Conservation (phyloP, 2,329 filamentous ascomycete species). For the Colletotrichum magnum region DNA sequence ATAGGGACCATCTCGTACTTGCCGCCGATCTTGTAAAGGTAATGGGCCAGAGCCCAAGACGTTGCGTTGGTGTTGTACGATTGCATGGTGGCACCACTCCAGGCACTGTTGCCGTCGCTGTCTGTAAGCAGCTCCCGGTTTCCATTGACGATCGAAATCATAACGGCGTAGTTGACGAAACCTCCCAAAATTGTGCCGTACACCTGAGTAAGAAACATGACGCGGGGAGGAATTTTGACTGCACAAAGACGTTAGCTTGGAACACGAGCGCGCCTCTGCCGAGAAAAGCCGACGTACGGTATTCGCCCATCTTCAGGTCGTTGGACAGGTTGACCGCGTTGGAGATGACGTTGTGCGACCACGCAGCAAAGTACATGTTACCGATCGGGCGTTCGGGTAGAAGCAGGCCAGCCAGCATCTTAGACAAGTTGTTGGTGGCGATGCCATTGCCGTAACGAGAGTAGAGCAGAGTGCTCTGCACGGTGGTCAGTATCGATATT, state of each 20-base stretch:
- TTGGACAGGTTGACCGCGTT: constrained; percentile 65
- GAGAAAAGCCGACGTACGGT: constrained; percentile 58
- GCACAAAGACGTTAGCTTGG: constrained; percentile 42
- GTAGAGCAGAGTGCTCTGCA: constrained; percentile 65
- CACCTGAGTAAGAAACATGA: constrained; percentile 70
- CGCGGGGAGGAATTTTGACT: constrained; percentile 68
- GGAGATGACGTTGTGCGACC: constrained; percentile 70
- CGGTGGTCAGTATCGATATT: constrained; percentile 22
- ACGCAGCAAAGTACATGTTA: constrained; percentile 72
- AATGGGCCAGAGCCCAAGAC: constrained; percentile 65
- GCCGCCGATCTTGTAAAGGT: constrained; percentile 63
- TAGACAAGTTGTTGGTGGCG: constrained; percentile 70
- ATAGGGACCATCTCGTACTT: constrained; percentile 64
- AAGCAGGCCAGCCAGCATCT: constrained; percentile 68
- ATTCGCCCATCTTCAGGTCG: constrained; percentile 72
- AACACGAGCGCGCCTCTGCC: too few species aligned
- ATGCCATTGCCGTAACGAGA: constrained; percentile 70
- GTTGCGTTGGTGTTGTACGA: constrained; percentile 62
- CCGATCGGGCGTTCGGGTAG: constrained; percentile 65
- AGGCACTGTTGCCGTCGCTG: constrained; percentile 62
- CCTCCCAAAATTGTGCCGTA: constrained; percentile 69
- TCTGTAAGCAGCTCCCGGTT: constrained; percentile 63
- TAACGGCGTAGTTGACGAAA: constrained; percentile 68
- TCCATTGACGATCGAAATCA: constrained; percentile 65
- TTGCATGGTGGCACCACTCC: constrained; percentile 68